Evolutionary conservation across 768 basidiomycete genomes (phyloP).

Genomic region (Mycena rebaudengoi): DNA sequence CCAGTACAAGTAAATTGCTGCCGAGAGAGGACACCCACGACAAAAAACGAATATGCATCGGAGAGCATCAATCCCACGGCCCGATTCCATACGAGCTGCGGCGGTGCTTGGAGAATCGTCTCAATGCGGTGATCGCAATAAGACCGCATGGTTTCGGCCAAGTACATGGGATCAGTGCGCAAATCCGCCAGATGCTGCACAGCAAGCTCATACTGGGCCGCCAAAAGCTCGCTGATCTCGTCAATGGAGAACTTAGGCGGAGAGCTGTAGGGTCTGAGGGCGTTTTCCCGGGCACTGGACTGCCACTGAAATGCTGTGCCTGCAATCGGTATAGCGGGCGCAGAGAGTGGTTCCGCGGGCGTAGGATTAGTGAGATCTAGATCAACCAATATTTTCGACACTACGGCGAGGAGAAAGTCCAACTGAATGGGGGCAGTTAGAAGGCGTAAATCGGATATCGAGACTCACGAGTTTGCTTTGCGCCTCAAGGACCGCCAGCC

Average conservation of each 20-base stretch:
- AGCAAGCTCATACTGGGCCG: background rate
- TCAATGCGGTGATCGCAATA: background rate
- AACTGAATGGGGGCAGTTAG: background rate
- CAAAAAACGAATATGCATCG: conserved; percentile 4
- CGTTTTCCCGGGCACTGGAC: background rate
- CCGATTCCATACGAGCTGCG: background rate
- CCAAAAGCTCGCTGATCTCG: background rate
- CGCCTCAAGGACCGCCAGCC: conserved; percentile 1
- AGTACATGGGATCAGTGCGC: background rate
- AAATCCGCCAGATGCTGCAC: background rate
- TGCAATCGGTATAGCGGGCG: background rate
- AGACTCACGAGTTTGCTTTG: conserved; percentile 7
- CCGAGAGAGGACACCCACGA: background rate
- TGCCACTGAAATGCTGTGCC: background rate
- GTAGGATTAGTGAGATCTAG: background rate
- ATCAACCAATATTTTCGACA: background rate
- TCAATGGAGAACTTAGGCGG: background rate
- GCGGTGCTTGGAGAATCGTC: background rate
- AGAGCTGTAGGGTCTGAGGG: background rate
- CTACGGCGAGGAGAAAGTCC: conserved; percentile 2
- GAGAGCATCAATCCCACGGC: background rate
- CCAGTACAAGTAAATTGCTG: no score
- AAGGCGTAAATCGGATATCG: background rate
- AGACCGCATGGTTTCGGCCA: background rate
- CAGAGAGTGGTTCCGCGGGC: background rate